Evolutionary conservation across 805 yeast species (phyloP).

Genomic region (Candida qinlingensis): DNA sequence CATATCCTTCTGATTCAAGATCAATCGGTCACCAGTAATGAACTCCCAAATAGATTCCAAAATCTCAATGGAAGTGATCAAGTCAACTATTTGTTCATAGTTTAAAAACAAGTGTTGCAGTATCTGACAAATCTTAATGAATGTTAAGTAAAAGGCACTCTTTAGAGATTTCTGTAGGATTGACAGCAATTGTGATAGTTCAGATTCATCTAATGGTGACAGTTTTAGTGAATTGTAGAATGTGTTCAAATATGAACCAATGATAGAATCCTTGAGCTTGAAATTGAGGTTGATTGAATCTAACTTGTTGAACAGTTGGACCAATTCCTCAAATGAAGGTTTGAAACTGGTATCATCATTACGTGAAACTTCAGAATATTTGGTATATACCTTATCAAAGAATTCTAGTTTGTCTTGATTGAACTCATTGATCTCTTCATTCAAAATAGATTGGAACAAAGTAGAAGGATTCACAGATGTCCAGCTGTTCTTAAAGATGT

Average conservation of each 20-base stretch:
- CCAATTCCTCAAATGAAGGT: slow-evolving; percentile 11
- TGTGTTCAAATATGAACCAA: slow-evolving; percentile 25
- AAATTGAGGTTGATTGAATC: slow-evolving; percentile 12
- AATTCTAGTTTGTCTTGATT: slow-evolving; percentile 25
- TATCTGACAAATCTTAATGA: slow-evolving; percentile 11
- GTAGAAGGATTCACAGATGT: slow-evolving; percentile 14
- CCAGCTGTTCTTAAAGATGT: slow-evolving; percentile 27
- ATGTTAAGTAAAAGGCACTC: slow-evolving; percentile 11
- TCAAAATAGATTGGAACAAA: slow-evolving; percentile 16
- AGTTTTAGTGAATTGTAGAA: slow-evolving; percentile 17
- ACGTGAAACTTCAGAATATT: slow-evolving; percentile 14
- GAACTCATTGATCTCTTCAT: slow-evolving; percentile 10
- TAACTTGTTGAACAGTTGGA: slow-evolving; percentile 3
- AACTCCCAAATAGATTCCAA: slow-evolving; percentile 51
- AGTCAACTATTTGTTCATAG: slow-evolving; percentile 13
- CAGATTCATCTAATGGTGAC: slow-evolving; percentile 14
- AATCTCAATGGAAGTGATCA: slow-evolving; percentile 28
- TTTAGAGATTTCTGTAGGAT: slow-evolving; percentile 15
- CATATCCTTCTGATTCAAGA: slow-evolving; percentile 57
- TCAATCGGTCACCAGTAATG: slow-evolving; percentile 52
- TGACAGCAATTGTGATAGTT: slow-evolving; percentile 15
- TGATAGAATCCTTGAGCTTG: slow-evolving; percentile 27
- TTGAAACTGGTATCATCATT: slow-evolving; percentile 1
- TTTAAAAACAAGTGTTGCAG: slow-evolving; percentile 15
- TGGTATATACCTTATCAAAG: slow-evolving; percentile 21